A percentile compares a stretch with the other conserved stretches of the same genome.
phyloP scores from a whole-genome alignment of 768 basidiomycete genomes.

The Mycena vitilis region DNA sequence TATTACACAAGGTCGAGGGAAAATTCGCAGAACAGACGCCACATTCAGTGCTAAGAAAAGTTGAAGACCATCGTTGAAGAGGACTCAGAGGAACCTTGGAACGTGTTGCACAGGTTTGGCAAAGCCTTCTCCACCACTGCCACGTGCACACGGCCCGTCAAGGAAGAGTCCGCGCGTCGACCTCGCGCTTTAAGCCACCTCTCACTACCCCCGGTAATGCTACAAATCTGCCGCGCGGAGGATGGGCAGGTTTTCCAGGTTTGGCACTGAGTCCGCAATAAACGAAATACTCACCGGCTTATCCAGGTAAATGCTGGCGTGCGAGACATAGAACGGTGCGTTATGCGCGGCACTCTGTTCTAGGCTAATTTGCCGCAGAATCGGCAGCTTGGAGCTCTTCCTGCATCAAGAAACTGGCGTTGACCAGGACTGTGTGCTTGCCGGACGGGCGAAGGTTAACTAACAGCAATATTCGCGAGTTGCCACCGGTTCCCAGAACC shows the following conservation, averaged over 20 bases:
- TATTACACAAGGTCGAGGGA: no score
- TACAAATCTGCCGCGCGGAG: slow-evolving; percentile 74
- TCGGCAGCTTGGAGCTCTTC: slow-evolving; percentile 76
- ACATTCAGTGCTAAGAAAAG: no score
- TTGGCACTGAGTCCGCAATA: no score
- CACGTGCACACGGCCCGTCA: neutral
- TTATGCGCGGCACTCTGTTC: slow-evolving; percentile 11
- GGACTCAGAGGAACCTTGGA: no score
- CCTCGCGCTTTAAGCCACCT: no score
- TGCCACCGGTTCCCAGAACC: slow-evolving; percentile 80
- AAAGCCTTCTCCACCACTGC: neutral
- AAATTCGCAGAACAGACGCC: no score
- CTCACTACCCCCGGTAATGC: slow-evolving; percentile 61
- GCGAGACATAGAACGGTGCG: slow-evolving; percentile 83
- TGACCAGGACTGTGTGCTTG: slow-evolving; percentile 71
- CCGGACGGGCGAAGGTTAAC: slow-evolving; percentile 82
- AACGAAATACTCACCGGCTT: neutral
- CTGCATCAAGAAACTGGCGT: slow-evolving; percentile 79
- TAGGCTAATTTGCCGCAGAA: slow-evolving; percentile 51
- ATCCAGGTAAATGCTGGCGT: slow-evolving; percentile 70
- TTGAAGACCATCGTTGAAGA: no score
- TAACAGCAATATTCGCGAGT: slow-evolving; percentile 78
- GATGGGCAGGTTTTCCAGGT: slow-evolving; percentile 73
- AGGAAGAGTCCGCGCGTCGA: no score
- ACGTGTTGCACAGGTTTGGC: no score